Evolutionary conservation across 805 yeast genomes (phyloP).

Genomic region (Maudiozyma saulgeensis): DNA sequence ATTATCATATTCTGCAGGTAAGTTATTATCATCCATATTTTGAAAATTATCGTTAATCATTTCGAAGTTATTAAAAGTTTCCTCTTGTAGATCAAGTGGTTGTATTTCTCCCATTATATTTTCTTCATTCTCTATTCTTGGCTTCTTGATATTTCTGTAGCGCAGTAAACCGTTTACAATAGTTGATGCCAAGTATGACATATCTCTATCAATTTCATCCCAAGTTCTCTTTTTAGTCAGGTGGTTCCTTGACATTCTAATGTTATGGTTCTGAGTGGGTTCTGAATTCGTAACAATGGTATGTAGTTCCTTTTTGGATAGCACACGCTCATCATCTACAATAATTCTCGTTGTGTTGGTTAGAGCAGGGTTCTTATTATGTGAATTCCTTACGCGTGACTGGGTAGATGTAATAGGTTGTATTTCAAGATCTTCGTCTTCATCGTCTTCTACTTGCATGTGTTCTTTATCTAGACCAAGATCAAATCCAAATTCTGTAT

Average conservation of each 20-base stretch:
- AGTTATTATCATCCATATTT: background rate
- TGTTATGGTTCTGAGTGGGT: background rate
- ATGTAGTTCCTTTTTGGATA: conserved; percentile 13
- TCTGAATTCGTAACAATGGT: conserved; percentile 11
- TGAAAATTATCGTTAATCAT: background rate
- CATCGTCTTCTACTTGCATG: conserved; percentile 14
- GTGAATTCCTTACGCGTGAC: conserved; percentile 1
- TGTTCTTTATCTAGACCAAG: conserved; percentile 36
- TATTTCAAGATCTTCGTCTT: conserved; percentile 20
- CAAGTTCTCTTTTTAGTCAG: conserved; percentile 15
- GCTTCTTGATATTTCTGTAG: conserved; percentile 15
- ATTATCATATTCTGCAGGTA: background rate
- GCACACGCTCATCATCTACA: conserved; percentile 9
- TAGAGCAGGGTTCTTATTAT: conserved; percentile 6
- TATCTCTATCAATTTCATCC: conserved; percentile 13
- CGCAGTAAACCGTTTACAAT: conserved; percentile 12
- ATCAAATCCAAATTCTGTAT: conserved; percentile 44
- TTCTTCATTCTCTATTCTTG: conserved; percentile 4
- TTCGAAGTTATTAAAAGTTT: conserved; percentile 6
- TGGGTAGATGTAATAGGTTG: conserved; percentile 21
- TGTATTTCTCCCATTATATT: background rate
- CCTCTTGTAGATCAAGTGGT: conserved; percentile 17
- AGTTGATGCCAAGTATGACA: conserved; percentile 13
- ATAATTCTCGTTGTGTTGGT: conserved; percentile 9
- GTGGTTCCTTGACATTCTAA: background rate